A percentile compares a stretch with the other conserved stretches of the same genome.
Conservation (phyloP, 345 rosid genomes). For the Ceriops tagal region DNA sequence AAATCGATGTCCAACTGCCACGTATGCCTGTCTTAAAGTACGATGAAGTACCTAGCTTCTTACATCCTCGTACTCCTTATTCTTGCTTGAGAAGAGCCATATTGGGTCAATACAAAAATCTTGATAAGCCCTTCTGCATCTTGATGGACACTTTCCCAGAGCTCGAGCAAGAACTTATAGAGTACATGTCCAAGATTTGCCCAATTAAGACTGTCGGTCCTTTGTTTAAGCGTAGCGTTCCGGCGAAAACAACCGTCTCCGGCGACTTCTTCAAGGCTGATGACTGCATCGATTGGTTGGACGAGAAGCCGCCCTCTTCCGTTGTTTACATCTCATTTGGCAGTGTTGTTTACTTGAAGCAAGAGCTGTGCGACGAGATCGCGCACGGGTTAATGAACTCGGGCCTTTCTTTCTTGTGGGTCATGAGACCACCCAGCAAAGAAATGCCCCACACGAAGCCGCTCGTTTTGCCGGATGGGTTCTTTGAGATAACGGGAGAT, state of each 20-base stretch:
- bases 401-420: slow-evolving; percentile 67
- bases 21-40: slow-evolving; percentile 60
- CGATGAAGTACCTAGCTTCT: slow-evolving; percentile 82
- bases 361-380: slow-evolving; percentile 67
- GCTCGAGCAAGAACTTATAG: slow-evolving; percentile 59
- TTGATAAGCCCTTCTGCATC: slow-evolving; percentile 61
- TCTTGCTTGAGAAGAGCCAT: slow-evolving; percentile 43
- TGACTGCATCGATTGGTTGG: slow-evolving; percentile 71
- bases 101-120: slow-evolving; percentile 54
- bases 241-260: slow-evolving; percentile 27
- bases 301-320: slow-evolving; percentile 50
- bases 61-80: slow-evolving; percentile 52
- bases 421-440: slow-evolving; percentile 35
- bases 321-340: slow-evolving; percentile 94
- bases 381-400: slow-evolving; percentile 63
- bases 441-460: slow-evolving; percentile 20
- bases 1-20: slow-evolving; percentile 60
- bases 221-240: slow-evolving; percentile 45
- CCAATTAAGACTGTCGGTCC: slow-evolving; percentile 55
- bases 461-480: slow-evolving; percentile 58
- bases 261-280: slow-evolving; percentile 54
- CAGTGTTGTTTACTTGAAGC: slow-evolving; percentile 50
- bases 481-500: slow-evolving; percentile 49
- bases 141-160: slow-evolving; percentile 68
- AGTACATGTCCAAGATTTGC: slow-evolving; percentile 52